phyloP scores from a whole-genome alignment of 169 alveolate genomes.

The Plasmodium berghei region DNA sequence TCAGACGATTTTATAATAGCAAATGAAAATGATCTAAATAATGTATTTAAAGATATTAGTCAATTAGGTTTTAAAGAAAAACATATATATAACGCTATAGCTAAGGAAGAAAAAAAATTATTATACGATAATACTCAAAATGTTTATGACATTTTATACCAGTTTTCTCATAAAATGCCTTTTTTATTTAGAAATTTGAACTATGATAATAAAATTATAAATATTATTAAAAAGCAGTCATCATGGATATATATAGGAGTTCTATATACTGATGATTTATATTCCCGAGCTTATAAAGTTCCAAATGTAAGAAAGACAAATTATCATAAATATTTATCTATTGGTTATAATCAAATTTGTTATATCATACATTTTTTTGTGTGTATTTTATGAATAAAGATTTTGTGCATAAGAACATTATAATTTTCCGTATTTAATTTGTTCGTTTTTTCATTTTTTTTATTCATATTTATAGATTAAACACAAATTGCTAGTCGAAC shows the following conservation, averaged over 20 bases:
- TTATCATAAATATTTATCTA: too few relatives aligned
- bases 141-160: slow-evolving; percentile 59
- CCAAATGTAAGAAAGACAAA: slow-evolving; percentile 43
- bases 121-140: slow-evolving; percentile 67
- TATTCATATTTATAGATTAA: slow-evolving; percentile 40
- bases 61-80: slow-evolving; percentile 49
- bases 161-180: slow-evolving; percentile 63
- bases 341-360: too few relatives aligned
- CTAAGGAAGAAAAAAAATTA: slow-evolving; percentile 62
- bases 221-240: slow-evolving; percentile 52
- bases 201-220: slow-evolving; percentile 54
- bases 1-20: slow-evolving; percentile 51
- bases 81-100: slow-evolving; percentile 26
- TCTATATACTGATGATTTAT: slow-evolving; percentile 65
- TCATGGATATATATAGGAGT: slow-evolving; percentile 75
- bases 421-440: neutral
- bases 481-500: slow-evolving; percentile 80
- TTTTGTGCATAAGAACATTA: neutral
- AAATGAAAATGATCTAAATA: slow-evolving; percentile 59
- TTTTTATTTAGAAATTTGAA: slow-evolving; percentile 41
- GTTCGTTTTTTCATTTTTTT: neutral
- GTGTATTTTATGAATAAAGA: too few relatives aligned
- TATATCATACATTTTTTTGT: too few relatives aligned
- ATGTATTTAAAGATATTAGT: slow-evolving; percentile 45
- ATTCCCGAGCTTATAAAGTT: slow-evolving; percentile 62